phyloP scores from a whole-genome alignment of 2,329 filamentous ascomycete genomes.

The Xylariaceae sp. region DNA sequence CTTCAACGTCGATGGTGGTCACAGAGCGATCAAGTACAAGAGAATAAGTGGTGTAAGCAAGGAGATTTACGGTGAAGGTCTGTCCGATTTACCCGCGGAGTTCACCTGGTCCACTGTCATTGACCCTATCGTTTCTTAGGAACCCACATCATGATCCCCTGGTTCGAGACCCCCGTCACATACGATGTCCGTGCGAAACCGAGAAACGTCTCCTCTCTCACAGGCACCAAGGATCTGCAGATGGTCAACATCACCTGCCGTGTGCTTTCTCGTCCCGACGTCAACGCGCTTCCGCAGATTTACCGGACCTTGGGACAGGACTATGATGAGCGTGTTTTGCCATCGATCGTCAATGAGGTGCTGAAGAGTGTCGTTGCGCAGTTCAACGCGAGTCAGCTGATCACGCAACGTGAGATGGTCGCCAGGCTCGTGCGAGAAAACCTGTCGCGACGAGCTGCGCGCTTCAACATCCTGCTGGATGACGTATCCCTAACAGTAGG shows the following conservation, averaged over 20 bases:
- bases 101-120: background rate
- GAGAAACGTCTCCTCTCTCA: constrained; percentile 92
- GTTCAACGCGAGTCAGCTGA: constrained; percentile 97
- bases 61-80: constrained; percentile 95
- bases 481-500: constrained; percentile 93
- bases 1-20: constrained; percentile 92
- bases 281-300: constrained; percentile 89
- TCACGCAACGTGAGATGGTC: constrained; percentile 98
- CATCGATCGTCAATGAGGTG: constrained; percentile 97
- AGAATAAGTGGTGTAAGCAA: constrained; percentile 87
- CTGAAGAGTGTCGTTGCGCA: constrained; percentile 97
- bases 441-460: constrained; percentile 79
- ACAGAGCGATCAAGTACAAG: constrained; percentile 97
- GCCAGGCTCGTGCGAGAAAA: constrained; percentile 88
- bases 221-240: constrained; percentile 97
- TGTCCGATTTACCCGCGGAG: constrained; percentile 19
- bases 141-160: constrained; percentile 90
- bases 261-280: constrained; percentile 86
- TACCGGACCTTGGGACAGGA: constrained; percentile 93
- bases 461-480: constrained; percentile 96
- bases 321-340: constrained; percentile 94
- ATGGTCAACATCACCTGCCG: constrained; percentile 99
- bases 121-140: constrained; percentile 44
- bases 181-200: constrained; percentile 98
- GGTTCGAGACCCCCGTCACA: constrained; percentile 94